Evolutionary conservation across 768 basidiomycete genomes (phyloP), one percentile per base, ranked within the genome.

Genomic region (Lactarius pseudohatsudake): DNA sequence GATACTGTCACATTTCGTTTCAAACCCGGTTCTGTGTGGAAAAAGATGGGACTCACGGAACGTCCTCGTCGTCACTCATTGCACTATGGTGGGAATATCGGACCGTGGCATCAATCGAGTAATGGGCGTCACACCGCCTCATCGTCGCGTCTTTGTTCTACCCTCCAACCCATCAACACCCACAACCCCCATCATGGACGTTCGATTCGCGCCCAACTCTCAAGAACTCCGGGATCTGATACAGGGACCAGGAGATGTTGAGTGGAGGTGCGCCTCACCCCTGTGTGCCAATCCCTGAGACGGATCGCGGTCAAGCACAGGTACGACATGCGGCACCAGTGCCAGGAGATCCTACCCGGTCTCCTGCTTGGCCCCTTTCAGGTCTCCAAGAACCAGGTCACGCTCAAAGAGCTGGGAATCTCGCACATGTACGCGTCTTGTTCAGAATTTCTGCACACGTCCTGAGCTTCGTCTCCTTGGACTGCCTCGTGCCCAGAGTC

Each of bases 251-350:
- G 83, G 85, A 38, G 92, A 94, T 69, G 83, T 91, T 30, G 92
- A 94, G 75, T 94, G 92, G 92, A 86, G 85, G 91, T 87, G 68
- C 69, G 83, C 78, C 54, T 40, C 28, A n/a, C 61, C 58, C 38
- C 65, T 20, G 38, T 36, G 30, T 45, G 28, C 56, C 56, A 38
- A 59, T 54, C 9, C 28, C 53, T 28, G 55, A 38, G 59, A 20
- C 59, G 41, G 62, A 67, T 32, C 30, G 62, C 28, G 38, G 59
- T 56, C 43, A 41, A 53, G 56, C 54, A 32, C 62, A 93, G 91
- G 72, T 97, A 97, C 73, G 94, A 96, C 77, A 96, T 97, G 95
- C 84, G 94, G 36, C 81, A 94, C n/a, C 90, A 96, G 72, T 94
- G 92, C 72, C 94, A 97, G 78, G 91, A 95, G 76, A 96, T 96